Conservation (phyloP, 1,284 basidiomycete species). For the Fomitiporia mediterranea region DNA sequence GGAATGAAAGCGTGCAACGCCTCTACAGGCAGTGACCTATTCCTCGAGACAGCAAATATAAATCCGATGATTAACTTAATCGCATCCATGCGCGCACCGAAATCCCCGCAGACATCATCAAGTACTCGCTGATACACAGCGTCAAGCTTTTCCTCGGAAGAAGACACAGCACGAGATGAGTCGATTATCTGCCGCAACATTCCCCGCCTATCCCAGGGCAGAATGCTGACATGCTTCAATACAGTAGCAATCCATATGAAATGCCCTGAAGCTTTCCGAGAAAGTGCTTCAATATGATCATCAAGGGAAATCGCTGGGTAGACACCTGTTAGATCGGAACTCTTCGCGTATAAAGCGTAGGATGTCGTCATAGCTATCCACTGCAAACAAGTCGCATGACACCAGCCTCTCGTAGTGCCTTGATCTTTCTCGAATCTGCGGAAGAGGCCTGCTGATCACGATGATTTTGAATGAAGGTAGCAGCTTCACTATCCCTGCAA, state of each 20-base stretch:
- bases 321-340: neutral
- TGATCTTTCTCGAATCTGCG: neutral
- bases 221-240: slow-evolving; percentile 22
- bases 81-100: neutral
- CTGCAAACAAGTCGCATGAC: neutral
- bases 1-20: neutral
- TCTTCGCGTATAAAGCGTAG: neutral
- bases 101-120: neutral
- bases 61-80: neutral
- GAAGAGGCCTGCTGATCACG: slow-evolving; percentile 7
- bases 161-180: too few relatives aligned
- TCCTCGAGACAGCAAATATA: neutral
- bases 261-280: too few relatives aligned
- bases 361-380: neutral
- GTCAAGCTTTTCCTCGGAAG: neutral
- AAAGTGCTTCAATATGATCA: too few relatives aligned
- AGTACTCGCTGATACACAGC: neutral
- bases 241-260: too few relatives aligned
- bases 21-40: neutral
- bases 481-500: neutral
- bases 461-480: slow-evolving; percentile 7
- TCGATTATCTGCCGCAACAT: slow-evolving; percentile 5
- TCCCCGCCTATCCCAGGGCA: neutral
- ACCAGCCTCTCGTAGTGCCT: too few relatives aligned
- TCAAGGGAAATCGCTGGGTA: neutral